Evolutionary conservation across 2,329 filamentous ascomycete species (phyloP).

Genomic region (Sphaerulina musiva): DNA sequence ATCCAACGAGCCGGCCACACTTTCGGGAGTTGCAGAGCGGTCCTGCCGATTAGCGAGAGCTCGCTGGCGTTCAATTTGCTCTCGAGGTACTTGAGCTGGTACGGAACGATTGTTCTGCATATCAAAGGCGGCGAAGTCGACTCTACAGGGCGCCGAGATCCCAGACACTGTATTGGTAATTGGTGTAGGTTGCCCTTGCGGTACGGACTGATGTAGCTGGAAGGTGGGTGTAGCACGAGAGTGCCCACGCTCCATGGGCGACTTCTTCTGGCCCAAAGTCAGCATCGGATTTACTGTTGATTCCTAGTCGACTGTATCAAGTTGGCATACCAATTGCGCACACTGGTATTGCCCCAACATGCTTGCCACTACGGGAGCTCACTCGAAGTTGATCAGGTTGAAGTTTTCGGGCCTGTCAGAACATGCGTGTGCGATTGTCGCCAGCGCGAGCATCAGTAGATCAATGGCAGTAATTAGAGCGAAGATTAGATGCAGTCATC

Average conservation of each 20-base stretch:
- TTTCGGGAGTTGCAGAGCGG: slow-evolving; percentile 1
- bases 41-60: neutral
- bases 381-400: slow-evolving; percentile 6
- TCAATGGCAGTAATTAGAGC: slow-evolving; percentile 4
- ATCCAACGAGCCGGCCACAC: neutral
- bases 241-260: slow-evolving; percentile 3
- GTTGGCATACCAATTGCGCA: slow-evolving; percentile 10
- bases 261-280: slow-evolving; percentile 1
- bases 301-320: neutral
- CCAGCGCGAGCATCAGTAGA: slow-evolving; percentile 3
- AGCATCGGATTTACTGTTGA: neutral
- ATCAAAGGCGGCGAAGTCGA: neutral
- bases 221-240: neutral
- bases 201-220: neutral
- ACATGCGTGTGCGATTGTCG: slow-evolving; percentile 5
- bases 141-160: neutral
- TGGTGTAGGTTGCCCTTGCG: neutral
- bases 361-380: slow-evolving; percentile 7
- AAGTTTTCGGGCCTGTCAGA: slow-evolving; percentile 8
- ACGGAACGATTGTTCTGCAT: neutral
- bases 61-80: neutral
- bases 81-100: neutral
- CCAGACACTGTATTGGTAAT: neutral
- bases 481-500: slow-evolving; percentile 8
- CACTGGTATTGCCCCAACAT: slow-evolving; percentile 10